These are phyloP conservation scores for Hygrophoropsis aurantiaca DNA, from an alignment of 768 basidiomycete genomes.

Conservation along the genomic window DNA sequence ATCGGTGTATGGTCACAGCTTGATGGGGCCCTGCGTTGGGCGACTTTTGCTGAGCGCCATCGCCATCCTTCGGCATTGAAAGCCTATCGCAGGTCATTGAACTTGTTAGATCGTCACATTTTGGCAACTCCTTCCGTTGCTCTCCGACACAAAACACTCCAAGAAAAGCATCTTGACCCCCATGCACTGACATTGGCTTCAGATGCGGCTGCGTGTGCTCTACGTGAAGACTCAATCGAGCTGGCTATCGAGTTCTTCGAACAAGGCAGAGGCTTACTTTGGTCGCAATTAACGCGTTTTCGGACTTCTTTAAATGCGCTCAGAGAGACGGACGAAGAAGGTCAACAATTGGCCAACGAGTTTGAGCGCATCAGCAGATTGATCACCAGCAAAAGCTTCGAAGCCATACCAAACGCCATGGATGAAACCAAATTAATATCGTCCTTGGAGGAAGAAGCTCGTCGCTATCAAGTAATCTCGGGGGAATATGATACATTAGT, in stretches of 20 bases:
- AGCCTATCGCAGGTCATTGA: slow-evolving; percentile 20
- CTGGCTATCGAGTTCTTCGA: slow-evolving; percentile 37
- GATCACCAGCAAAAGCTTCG: slow-evolving; percentile 12
- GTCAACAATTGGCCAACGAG: slow-evolving; percentile 11
- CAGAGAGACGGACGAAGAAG: slow-evolving; percentile 7
- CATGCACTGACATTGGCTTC: slow-evolving; percentile 13
- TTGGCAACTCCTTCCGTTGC: slow-evolving; percentile 16
- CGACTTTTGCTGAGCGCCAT: slow-evolving; percentile 1
- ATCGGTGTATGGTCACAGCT: slow-evolving; percentile 9
- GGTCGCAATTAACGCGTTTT: slow-evolving; percentile 20
- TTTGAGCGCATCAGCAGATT: slow-evolving; percentile 19
- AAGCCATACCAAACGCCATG: neutral
- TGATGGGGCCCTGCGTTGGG: slow-evolving; percentile 13
- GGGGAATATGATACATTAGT: slow-evolving; percentile 24
- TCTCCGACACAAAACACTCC: slow-evolving; percentile 12
- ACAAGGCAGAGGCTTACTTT: slow-evolving; percentile 26
- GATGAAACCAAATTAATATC: slow-evolving; percentile 4
- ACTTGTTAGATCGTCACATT: slow-evolving; percentile 16
- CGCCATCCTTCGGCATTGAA: slow-evolving; percentile 17
- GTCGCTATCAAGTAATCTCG: slow-evolving; percentile 16
- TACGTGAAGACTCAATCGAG: slow-evolving; percentile 13
- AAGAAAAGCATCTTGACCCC: slow-evolving; percentile 2
- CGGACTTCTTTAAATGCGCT: slow-evolving; percentile 24
- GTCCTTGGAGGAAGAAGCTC: too few relatives aligned
- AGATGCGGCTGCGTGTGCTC: slow-evolving; percentile 27